Base-by-base conservation (phyloP, 2,329 filamentous ascomycete genomes). In the Paradendryphiella salina region DNA sequence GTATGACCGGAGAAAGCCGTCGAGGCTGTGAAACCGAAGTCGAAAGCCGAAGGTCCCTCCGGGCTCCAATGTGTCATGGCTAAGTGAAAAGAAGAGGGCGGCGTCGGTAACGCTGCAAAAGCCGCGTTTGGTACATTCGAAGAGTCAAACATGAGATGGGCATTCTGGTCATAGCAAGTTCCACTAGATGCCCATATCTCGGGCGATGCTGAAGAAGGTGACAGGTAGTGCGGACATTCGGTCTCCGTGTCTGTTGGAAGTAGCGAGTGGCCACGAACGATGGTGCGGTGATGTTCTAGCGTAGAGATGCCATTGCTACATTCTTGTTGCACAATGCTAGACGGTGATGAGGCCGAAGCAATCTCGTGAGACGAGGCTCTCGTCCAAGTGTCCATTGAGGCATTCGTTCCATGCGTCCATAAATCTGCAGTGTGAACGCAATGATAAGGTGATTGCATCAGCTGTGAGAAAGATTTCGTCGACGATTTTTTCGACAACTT, bases 391-490 rank as follows among this genome's bases (percentile, higher is more conserved):
- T 82, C 70, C 17, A 70, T 59, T 46, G 67, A 60, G 28, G 61
- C 55, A 34, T 74, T 77, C 36, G 83, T 74, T 51, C 80, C 78
- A 57, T 80, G 77, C 32, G 76, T 73, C 82, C 82, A 85, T 67
- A 66, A 75, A 63, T 74, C 77, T 67, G 70, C 76, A 70, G 73
- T 77, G 52, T 71, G 71, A 17, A 71, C 59, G 10, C 72, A 72
- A 57, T 74, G 75, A 48, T 78, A 76, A 17, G 78, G 77, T 33
- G 81, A 76, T 60, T 76, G 80, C 76, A 82, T 82, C 76, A 83
- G 79, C 61, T 78, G 82, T 35, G 78, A 36, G 73, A 77, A 61
- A 26, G 47, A 50, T 36, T 60, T 48, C 13, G 51, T 42, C 3
- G 57, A 46, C 18, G 59, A 49, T 34, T 60, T 69, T 37, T 58